Percentiles rank a stretch among this genome's conserved stretches.
phyloP scores from a whole-genome alignment of 2,329 filamentous ascomycete species.

The Venturia asperata region DNA sequence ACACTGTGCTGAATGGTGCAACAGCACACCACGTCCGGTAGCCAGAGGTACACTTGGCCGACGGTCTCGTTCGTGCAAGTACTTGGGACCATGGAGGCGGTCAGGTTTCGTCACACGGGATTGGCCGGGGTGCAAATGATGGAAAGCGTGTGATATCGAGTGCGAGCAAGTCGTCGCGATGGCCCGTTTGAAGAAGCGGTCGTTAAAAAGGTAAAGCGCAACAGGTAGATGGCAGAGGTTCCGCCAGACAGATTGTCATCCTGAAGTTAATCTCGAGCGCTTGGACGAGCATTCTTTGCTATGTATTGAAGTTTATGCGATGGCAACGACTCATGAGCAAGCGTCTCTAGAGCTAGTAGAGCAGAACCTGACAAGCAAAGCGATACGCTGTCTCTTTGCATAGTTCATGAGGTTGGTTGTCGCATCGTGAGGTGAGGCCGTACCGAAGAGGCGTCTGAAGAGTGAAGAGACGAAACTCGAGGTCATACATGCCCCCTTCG shows the following conservation, averaged over 20 bases:
- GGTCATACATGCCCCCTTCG: background rate
- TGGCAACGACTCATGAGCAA: background rate
- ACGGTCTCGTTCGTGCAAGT: background rate
- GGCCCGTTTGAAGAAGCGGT: background rate
- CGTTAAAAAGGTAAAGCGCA: background rate
- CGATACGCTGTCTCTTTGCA: background rate
- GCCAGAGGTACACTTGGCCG: slow-evolving; percentile 5
- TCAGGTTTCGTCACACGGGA: background rate
- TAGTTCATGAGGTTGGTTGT: background rate
- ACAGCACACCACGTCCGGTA: slow-evolving; percentile 3
- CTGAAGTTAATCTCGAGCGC: slow-evolving; percentile 7
- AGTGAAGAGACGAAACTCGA: background rate
- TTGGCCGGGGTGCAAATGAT: slow-evolving; percentile 3
- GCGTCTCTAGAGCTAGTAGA: too few species aligned
- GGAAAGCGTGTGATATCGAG: background rate
- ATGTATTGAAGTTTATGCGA: background rate
- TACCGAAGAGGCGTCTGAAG: background rate
- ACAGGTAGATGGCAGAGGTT: background rate
- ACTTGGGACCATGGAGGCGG: slow-evolving; percentile 5
- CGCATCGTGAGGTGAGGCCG: background rate
- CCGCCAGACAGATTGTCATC: slow-evolving; percentile 11
- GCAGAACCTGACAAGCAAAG: background rate
- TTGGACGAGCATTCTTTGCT: background rate
- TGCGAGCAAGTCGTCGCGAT: background rate
- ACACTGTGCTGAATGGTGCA: slow-evolving; percentile 8